A percentile compares a stretch with the other conserved stretches of the same genome.
Evolutionary conservation across 805 yeast genomes (phyloP).

Genomic region (Kockiozyma suomiensis): DNA sequence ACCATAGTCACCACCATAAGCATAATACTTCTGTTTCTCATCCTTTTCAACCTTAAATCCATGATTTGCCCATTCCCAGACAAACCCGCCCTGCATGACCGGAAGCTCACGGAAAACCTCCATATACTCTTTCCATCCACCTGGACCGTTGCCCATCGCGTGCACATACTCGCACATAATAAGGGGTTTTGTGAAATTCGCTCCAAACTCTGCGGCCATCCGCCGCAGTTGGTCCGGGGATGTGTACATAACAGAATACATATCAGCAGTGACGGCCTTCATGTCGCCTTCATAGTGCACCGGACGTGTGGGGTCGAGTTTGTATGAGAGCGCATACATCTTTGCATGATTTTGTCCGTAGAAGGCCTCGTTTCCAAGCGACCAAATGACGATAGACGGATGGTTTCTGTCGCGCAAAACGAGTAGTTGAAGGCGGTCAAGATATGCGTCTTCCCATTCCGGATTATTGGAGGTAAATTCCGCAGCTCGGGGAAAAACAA

Average conservation of each 20-base stretch:
- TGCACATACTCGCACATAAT: constrained; percentile 47
- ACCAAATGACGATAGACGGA: constrained; percentile 46
- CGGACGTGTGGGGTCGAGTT: constrained; percentile 40
- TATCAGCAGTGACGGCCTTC: constrained; percentile 40
- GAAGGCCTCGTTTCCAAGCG: constrained; percentile 47
- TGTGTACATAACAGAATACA: constrained; percentile 44
- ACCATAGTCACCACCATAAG: constrained; percentile 47
- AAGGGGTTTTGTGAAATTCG: constrained; percentile 39
- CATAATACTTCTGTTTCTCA: constrained; percentile 35
- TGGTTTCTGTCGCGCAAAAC: constrained; percentile 44
- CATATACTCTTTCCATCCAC: constrained; percentile 43
- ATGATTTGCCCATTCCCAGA: constrained; percentile 50
- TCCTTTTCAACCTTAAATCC: constrained; percentile 37
- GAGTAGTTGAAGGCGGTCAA: constrained; percentile 43
- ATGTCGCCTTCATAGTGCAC: constrained; percentile 45
- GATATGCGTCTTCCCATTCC: constrained; percentile 43
- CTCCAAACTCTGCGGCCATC: constrained; percentile 33
- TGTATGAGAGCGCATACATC: constrained; percentile 41
- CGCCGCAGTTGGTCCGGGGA: constrained; percentile 36
- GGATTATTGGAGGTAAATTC: constrained; percentile 42
- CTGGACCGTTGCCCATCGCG: constrained; percentile 49
- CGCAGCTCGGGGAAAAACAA: constrained; percentile 31
- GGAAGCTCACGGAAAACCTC: constrained; percentile 42
- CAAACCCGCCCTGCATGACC: constrained; percentile 45
- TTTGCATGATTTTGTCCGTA: constrained; percentile 43